phyloP scores from a whole-genome alignment of 2,329 filamentous ascomycete species.

The Exutisphaerella laricina region DNA sequence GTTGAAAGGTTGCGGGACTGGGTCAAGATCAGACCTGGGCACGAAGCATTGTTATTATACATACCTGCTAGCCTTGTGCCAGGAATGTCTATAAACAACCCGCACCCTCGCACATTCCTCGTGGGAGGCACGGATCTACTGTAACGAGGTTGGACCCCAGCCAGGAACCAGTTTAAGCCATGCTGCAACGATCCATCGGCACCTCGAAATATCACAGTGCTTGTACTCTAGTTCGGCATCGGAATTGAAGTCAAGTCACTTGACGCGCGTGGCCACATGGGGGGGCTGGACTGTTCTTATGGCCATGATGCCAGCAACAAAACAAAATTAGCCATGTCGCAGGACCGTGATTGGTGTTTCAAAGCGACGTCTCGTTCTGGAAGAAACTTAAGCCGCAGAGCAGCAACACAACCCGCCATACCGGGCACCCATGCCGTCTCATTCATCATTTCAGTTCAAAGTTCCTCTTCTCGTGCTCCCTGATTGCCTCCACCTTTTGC shows the following conservation, averaged over 20 bases:
- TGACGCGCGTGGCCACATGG: not conserved
- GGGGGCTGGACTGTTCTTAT: not conserved
- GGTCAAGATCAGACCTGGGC: not conserved
- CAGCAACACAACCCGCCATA: too few relatives aligned
- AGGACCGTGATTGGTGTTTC: not conserved
- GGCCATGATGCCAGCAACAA: not conserved
- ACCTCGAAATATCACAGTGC: too few relatives aligned
- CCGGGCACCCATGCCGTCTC: not conserved
- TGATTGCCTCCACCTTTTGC: constrained; percentile 49
- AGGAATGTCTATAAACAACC: not conserved
- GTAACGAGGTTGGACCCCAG: not conserved
- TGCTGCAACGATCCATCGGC: not conserved
- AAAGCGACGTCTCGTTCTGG: not conserved
- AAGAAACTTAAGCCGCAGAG: too few relatives aligned
- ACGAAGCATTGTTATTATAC: not conserved
- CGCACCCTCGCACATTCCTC: too few relatives aligned
- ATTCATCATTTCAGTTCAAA: constrained; percentile 18
- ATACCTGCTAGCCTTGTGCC: not conserved
- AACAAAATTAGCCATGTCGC: too few relatives aligned
- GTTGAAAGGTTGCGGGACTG: not conserved
- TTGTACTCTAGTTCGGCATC: too few relatives aligned
- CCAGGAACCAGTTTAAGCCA: not conserved
- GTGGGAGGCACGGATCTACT: not conserved
- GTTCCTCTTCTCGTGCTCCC: constrained; percentile 43
- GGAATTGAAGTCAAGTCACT: not conserved